phyloP scores from a whole-genome alignment of 371 early-diverging fungal genomes.

The Apophysomyces variabilis region DNA sequence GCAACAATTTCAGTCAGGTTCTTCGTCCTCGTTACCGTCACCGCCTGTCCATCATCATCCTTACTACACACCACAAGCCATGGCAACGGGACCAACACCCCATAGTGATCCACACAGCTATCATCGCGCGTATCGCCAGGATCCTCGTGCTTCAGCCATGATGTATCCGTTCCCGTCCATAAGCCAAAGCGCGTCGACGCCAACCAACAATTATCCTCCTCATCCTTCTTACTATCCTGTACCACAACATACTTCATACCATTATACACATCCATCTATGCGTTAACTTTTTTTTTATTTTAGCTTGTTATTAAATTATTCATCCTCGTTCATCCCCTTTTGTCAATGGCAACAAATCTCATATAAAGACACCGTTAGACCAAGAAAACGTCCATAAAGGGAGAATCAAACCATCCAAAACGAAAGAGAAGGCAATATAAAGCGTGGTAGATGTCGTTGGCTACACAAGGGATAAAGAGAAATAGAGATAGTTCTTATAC shows the following conservation, averaged over 20 bases:
- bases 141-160: constrained; percentile 5
- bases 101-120: not conserved
- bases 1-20: constrained; percentile 15
- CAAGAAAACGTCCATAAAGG: too few relatives aligned
- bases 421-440: too few relatives aligned
- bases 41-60: not conserved
- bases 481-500: too few relatives aligned
- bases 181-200: constrained; percentile 1
- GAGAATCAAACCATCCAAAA: too few relatives aligned
- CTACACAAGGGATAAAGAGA: too few relatives aligned
- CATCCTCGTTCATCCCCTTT: not conserved
- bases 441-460: too few relatives aligned
- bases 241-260: constrained; percentile 2
- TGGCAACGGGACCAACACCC: not conserved
- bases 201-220: not conserved
- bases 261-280: constrained; percentile 8
- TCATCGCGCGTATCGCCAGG: not conserved
- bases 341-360: not conserved
- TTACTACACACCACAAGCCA: not conserved
- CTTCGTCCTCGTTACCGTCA: not conserved
- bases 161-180: not conserved
- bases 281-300: not conserved
- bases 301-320: not conserved
- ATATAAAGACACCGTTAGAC: too few relatives aligned
- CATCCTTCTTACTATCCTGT: not conserved